Base-by-base conservation (phyloP, 345 rosid genomes). In the rapeseed (Brassica napus) region DNA sequence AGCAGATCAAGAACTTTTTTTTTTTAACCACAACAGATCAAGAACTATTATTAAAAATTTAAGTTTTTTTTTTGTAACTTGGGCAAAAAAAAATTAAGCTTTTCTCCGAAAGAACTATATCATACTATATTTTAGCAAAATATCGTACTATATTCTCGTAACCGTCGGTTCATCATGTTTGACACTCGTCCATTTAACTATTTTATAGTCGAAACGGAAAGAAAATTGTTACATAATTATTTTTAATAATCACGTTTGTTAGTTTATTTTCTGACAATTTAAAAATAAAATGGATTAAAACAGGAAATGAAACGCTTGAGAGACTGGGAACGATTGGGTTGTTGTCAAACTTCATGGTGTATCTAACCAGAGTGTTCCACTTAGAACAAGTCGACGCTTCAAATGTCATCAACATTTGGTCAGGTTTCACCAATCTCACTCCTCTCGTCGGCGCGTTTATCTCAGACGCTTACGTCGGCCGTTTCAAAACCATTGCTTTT, bases 241-340 rank as follows among this genome's bases (percentile, higher is more conserved):
- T 23, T 49, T 8, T 11, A 30, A 2, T 8, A 18, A 39, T 39
- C 55, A 21, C 12, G 28, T 47, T 16, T 73, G 34, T 55, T 16
- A 5, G 24, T 18, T 16, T 31, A 31, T 9, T 69, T 32, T 47
- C 47, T 55, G 28, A 68, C 8, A 47, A 21, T 11, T 62, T 5
- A 1, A 4, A 37, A 35, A 9, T 6, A 67, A 37, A 23, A 57
- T 70, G 52, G 31, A 24, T 32, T 69, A 16, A 66, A 67, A 47
- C 73, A 91, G 97, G 87, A 61, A 93, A 93, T 77, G 92, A 88
- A 71, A 87, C 93, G 10, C 83, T 93, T 35, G 98, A 91, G 89
- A 89, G 93, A 80, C 64, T 90, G 24, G 98, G 92, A 10, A 78
- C 95, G 1, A 82, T 85, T 69, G 87, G 97, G 11, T 49, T 93